Conservation (phyloP, 345 rosid species). For the Erodium maritimum region DNA sequence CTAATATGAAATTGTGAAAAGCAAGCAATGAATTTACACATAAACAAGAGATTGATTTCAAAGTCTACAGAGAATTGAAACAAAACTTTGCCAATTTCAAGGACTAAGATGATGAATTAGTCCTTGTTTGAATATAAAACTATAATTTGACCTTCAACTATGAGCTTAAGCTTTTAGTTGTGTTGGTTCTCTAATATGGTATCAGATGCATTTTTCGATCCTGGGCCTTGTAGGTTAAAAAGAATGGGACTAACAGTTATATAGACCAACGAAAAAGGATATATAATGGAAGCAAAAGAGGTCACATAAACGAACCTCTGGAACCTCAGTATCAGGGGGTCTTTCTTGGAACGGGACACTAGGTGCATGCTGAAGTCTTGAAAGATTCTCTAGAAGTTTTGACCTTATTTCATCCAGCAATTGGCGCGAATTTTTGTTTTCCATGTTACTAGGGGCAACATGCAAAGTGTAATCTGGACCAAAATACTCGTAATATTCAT, state of each 20-base stretch:
- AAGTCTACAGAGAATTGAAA: no score
- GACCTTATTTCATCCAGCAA: conserved; percentile 67
- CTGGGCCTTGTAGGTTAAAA: no score
- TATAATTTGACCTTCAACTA: no score
- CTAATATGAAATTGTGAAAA: neutral
- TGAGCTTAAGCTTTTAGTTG: no score
- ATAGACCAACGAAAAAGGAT: no score
- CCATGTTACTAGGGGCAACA: neutral
- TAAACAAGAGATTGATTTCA: no score
- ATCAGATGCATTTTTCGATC: no score
- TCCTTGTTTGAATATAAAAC: no score
- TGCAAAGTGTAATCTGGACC: conserved; percentile 65
- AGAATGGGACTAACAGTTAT: neutral
- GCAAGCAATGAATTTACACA: neutral
- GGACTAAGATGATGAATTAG: no score
- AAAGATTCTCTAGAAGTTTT: conserved; percentile 78
- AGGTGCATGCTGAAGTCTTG: conserved; percentile 94
- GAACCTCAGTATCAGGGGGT: conserved; percentile 65
- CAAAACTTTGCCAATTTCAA: neutral
- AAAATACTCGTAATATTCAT: conserved; percentile 67
- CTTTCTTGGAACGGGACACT: conserved; percentile 90
- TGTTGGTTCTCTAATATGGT: no score
- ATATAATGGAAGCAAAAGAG: no score
- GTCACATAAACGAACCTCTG: conserved; percentile 39
- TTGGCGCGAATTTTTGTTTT: conserved; percentile 41